Percentiles rank a stretch among this genome's conserved stretches.
Conservation (phyloP, 176 grass and related monocot genomes). For the Canna indica region DNA sequence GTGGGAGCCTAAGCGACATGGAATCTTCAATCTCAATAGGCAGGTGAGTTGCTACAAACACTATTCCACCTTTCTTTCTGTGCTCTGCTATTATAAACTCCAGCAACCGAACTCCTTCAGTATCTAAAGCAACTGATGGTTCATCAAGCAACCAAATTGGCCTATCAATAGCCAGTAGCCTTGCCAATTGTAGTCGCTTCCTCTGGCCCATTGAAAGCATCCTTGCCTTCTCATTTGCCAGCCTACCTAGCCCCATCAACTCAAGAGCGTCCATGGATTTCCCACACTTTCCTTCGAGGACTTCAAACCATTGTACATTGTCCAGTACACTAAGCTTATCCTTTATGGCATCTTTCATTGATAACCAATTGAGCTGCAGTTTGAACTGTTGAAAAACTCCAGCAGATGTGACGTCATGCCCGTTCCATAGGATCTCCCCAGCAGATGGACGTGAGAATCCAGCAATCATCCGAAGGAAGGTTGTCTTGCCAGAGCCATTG, state of each 20-base stretch:
- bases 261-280: constrained; percentile 48
- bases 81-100: constrained; percentile 84
- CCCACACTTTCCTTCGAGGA: constrained; percentile 73
- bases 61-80: constrained; percentile 81
- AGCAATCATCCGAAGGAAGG: constrained; percentile 80
- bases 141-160: constrained; percentile 96
- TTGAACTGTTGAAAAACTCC: constrained; percentile 97
- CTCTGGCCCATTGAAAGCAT: constrained; percentile 97
- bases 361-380: constrained; percentile 89
- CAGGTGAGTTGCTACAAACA: constrained; percentile 81
- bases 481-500: constrained; percentile 87
- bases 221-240: constrained; percentile 83
- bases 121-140: constrained; percentile 77
- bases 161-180: constrained; percentile 71
- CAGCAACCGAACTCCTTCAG: constrained; percentile 55
- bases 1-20: constrained; percentile 67
- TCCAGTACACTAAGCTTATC: constrained; percentile 81
- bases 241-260: constrained; percentile 82
- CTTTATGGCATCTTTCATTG: constrained; percentile 73
- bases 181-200: constrained; percentile 69
- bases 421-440: constrained; percentile 77
- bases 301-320: constrained; percentile 97
- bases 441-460: constrained; percentile 85
- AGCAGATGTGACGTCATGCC: constrained; percentile 55
- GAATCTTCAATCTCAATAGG: constrained; percentile 78